A percentile compares a stretch with the other conserved stretches of the same genome.
phyloP scores from a whole-genome alignment of 768 basidiomycete species.

The Auricularia sp. region DNA sequence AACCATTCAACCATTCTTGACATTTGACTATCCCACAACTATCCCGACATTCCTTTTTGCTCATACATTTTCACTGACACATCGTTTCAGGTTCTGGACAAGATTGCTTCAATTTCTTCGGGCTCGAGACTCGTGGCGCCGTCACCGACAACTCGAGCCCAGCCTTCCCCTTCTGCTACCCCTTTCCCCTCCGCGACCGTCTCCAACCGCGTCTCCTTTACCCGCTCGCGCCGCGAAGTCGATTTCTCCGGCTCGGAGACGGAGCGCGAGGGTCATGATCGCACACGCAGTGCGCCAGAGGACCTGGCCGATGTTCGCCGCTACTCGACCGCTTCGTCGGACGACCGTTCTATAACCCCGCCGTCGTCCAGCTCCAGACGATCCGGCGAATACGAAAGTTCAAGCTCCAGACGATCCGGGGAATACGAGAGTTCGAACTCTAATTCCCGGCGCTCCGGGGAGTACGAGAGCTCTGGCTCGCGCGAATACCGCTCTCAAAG shows the following conservation, averaged over 20 bases:
- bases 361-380: neutral
- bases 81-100: neutral
- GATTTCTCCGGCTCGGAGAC: conserved; percentile 2
- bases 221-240: neutral
- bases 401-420: neutral
- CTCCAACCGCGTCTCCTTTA: neutral
- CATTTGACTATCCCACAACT: too few relatives aligned
- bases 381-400: neutral
- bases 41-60: too few relatives aligned
- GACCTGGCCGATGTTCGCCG: neutral
- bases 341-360: neutral
- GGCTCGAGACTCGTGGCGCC: neutral
- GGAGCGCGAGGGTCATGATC: conserved; percentile 1
- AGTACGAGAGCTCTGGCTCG: neutral
- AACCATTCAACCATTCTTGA: too few relatives aligned
- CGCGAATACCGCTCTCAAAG: neutral
- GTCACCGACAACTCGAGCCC: neutral
- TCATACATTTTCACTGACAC: too few relatives aligned
- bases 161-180: neutral
- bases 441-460: neutral
- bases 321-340: neutral
- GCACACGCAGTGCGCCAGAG: neutral
- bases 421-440: neutral
- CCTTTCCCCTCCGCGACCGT: neutral
- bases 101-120: conserved; percentile 2